Evolutionary conservation across 768 basidiomycete genomes (phyloP), one percentile per base, ranked within the genome.

Genomic region (Hygrophoropsis aurantiaca): DNA sequence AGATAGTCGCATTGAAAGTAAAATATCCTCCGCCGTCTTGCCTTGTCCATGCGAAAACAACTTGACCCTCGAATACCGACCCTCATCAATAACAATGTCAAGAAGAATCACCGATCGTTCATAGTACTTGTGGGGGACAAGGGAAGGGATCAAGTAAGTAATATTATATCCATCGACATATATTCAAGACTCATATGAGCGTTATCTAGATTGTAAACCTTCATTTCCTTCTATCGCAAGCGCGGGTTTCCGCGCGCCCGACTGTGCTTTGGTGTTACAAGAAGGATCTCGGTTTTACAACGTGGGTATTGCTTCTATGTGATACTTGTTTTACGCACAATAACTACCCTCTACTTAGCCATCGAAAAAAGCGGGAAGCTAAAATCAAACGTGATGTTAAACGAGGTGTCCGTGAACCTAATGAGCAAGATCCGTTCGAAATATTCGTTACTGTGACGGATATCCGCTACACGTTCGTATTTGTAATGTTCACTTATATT

Each of bases 221-320:
- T 23, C 95, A 99, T 67, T 98, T 90, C 66, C 65, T 99, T 38
- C 80, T 99, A 15, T 93, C 93, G 0, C 94, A 97, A 73, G 88
- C 89, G 11, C 79, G 88, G 44, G 84, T 93, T 2, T 93, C 90
- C 18, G 87, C 91, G 4, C 77, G 93, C 13, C 93, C 93, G 2
- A 90, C 87, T 6, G 94, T 97, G 2, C 70, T 98, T 51, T 99
- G 97, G 97, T 97, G 94, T 58, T 99, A 99, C 77, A 98, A 97
- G 72, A 98, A 97, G 64, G 94, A 98, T 32, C 76, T 99, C 0
- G 95, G 94, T 0, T 99, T 99, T 61, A 94, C 93, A 8, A 94
- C 81, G 90, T 87, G 56, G 54, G 82, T 72, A n/a, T 23, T 30
- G 27, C 20, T 42, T 26, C 40, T 36, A n/a, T 34, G 18, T 10